Evolutionary conservation across 1,284 basidiomycete genomes (phyloP).

Genomic region (Pulchroboletus neoregius): DNA sequence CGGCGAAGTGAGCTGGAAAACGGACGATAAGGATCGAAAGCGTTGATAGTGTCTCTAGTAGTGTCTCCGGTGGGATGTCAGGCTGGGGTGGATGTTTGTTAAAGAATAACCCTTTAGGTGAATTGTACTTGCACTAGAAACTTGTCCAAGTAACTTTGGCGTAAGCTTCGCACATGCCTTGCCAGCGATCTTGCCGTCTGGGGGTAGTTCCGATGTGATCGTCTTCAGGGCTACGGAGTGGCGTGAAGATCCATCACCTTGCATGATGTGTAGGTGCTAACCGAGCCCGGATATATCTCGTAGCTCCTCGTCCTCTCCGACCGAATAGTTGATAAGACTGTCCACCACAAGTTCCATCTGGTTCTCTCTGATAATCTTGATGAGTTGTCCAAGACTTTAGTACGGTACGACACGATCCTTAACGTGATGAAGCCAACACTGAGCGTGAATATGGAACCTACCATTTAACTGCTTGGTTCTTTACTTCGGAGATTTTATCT

Average conservation of each 20-base stretch:
- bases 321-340: constrained; percentile 80
- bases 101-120: constrained; percentile 1
- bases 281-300: constrained; percentile 93
- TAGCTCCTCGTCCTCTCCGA: constrained; percentile 83
- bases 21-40: constrained; percentile 87
- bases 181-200: constrained; percentile 71
- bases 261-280: constrained; percentile 35
- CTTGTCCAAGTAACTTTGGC: constrained; percentile 77
- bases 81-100: constrained; percentile 39
- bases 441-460: constrained; percentile 33
- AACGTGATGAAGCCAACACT: constrained; percentile 1
- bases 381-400: constrained; percentile 74
- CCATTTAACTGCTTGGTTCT: constrained; percentile 97
- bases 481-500: constrained; percentile 96
- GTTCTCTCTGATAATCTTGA: constrained; percentile 79
- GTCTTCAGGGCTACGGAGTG: constrained; percentile 78
- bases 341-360: constrained; percentile 87
- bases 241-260: constrained; percentile 5
- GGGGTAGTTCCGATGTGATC: constrained; percentile 85
- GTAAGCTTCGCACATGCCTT: constrained; percentile 83
- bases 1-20: constrained; percentile 72
- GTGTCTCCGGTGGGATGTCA: constrained; percentile 75
- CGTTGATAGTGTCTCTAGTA: constrained; percentile 87
- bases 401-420: constrained; percentile 6
- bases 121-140: constrained; percentile 59